Evolutionary conservation across 768 basidiomycete genomes (phyloP), one percentile per base, ranked within the genome.

Genomic region (Mycena indigotica): DNA sequence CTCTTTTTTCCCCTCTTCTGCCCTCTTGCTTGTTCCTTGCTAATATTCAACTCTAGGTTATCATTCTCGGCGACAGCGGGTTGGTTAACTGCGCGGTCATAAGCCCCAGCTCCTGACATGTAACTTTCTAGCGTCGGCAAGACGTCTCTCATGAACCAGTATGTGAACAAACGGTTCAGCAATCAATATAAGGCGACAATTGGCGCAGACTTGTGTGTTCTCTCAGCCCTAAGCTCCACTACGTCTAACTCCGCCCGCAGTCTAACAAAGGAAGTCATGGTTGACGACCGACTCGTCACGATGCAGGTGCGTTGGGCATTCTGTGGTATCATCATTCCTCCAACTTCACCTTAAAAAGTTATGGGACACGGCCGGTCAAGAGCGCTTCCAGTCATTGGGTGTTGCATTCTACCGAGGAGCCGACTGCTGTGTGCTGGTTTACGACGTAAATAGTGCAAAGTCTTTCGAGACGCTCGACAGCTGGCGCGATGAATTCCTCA

Each of bases 101-200:
- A 40, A 26, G 56, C 44, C 40, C 51, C 61, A 50, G 63, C 70
- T 53, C 60, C 21, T 60, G 28, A 28, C 40, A 5, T 30, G 29
- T 52, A 17, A 17, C 32, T 35, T 17, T 35, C 32, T 67, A 95
- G 95, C 56, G 96, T 98, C 73, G 96, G 95, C 40, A 98, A 98
- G 89, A 98, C 97, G 39, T 98, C 96, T 26, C 89, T 99, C 67
- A 99, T 99, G 97, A 98, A 98, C 80, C 97, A 99, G 77, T 98
- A 97, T 79, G 97, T 99, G 64, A 98, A 98, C 85, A 98, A 98
- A 76, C 90, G 97, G 61, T 99, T 98, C 76, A 94, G 91, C 74
- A 97, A 95, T 77, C 96, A 98, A 78, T 99, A 99, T 84, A 98
- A 98, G 79, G 97, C 97, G 17, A 98, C 97, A 61, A 96, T 96